A percentile compares a stretch with the other conserved stretches of the same genome.
phyloP scores from a whole-genome alignment of 1,284 basidiomycete genomes.

The Irpex sp. region DNA sequence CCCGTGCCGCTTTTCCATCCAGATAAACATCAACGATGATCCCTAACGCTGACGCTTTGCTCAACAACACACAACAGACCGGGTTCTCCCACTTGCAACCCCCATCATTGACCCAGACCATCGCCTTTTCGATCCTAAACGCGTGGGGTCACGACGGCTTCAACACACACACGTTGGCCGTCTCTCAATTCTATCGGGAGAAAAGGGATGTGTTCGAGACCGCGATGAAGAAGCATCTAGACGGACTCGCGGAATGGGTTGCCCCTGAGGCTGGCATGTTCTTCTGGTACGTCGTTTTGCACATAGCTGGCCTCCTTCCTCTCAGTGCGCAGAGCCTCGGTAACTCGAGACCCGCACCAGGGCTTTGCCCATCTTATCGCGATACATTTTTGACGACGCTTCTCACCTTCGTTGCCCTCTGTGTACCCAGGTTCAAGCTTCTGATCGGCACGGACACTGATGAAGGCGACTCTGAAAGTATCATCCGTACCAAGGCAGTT shows the following conservation, averaged over 20 bases:
- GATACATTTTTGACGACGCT: not conserved
- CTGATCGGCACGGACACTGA: conserved; percentile 38
- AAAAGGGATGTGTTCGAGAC: conserved; percentile 82
- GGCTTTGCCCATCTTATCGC: conserved; percentile 9
- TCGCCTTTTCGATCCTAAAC: conserved; percentile 67
- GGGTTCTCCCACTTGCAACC: conserved; percentile 77
- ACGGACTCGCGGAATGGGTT: conserved; percentile 79
- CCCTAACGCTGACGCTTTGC: conserved; percentile 3
- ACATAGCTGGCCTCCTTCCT: not conserved
- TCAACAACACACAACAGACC: conserved; percentile 40
- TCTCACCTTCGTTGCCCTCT: not conserved
- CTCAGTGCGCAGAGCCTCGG: not conserved
- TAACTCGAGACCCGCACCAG: not conserved
- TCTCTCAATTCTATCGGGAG: conserved; percentile 78
- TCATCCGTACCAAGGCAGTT: conserved; percentile 79
- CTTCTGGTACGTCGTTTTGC: conserved; percentile 63
- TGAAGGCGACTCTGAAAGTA: conserved; percentile 65
- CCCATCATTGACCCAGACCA: conserved; percentile 75
- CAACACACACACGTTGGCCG: conserved; percentile 63
- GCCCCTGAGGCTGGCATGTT: conserved; percentile 90
- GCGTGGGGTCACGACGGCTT: conserved; percentile 84
- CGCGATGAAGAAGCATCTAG: conserved; percentile 72
- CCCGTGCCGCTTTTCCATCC: conserved; percentile 6
- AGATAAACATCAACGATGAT: conserved; percentile 11
- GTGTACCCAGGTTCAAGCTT: conserved; percentile 60